phyloP scores from a whole-genome alignment of 2,329 filamentous ascomycete genomes.

The Colletotrichum godetiae region DNA sequence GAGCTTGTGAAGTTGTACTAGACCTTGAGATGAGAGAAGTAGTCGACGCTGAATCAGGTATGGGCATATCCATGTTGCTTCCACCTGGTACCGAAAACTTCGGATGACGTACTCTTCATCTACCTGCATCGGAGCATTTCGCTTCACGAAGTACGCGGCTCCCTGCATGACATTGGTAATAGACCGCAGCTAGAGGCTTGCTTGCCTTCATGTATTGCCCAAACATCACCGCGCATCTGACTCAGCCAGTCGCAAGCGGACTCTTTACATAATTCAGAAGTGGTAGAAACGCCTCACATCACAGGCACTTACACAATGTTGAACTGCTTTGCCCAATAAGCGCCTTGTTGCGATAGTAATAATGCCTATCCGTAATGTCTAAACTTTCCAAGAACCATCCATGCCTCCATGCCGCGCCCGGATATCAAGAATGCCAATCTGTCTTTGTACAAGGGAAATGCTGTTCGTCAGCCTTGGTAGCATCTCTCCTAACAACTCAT shows the following conservation, averaged over 20 bases:
- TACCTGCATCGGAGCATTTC: background rate
- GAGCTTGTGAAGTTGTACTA: background rate
- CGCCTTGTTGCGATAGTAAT: background rate
- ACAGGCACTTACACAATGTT: background rate
- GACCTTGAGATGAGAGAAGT: background rate
- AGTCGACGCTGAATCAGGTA: background rate
- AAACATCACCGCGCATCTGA: too few species aligned
- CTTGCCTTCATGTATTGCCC: too few species aligned
- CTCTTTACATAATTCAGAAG: background rate
- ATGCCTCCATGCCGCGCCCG: slow-evolving; percentile 13
- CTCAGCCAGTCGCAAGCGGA: background rate
- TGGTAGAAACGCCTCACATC: background rate
- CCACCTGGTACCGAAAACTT: too few species aligned
- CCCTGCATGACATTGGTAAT: background rate
- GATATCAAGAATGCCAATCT: slow-evolving; percentile 16
- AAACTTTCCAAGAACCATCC: slow-evolving; percentile 13
- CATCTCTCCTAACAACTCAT: background rate
- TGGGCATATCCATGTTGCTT: background rate
- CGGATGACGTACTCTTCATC: background rate
- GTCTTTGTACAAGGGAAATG: background rate
- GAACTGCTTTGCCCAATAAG: background rate
- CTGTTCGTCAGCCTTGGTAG: background rate
- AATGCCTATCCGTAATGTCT: background rate
- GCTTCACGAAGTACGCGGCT: background rate
- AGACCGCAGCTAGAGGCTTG: too few species aligned